phyloP scores from a whole-genome alignment of 768 basidiomycete genomes.

The Tulasnella sp. region DNA sequence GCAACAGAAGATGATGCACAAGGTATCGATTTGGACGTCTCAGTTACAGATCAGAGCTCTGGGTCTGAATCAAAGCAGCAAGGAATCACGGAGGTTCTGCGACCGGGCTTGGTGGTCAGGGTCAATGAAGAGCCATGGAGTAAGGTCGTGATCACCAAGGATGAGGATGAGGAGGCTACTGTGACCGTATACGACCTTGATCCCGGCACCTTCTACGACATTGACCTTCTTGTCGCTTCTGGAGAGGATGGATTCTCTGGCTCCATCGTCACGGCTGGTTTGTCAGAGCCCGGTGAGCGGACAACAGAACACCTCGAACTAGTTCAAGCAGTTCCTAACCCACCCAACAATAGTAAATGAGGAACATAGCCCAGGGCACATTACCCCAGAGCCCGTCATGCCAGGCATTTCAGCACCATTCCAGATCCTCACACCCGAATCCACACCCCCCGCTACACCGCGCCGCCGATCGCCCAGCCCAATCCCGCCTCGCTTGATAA shows the following conservation, averaged over 20 bases:
- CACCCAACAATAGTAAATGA: not conserved
- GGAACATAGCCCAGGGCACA: too few relatives aligned
- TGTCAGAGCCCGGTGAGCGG: not conserved
- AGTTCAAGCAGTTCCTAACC: too few relatives aligned
- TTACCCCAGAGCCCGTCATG: not conserved
- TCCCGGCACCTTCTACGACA: slow-evolving; percentile 83
- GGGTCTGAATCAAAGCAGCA: slow-evolving; percentile 8
- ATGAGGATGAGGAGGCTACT: slow-evolving; percentile 73
- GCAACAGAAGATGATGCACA: too few relatives aligned
- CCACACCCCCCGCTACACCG: slow-evolving; percentile 10
- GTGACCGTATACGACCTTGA: slow-evolving; percentile 84
- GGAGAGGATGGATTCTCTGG: slow-evolving; percentile 41
- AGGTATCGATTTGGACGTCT: slow-evolving; percentile 29
- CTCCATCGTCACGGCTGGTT: slow-evolving; percentile 4
- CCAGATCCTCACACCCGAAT: slow-evolving; percentile 15
- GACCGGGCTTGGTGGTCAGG: slow-evolving; percentile 64
- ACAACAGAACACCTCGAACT: too few relatives aligned
- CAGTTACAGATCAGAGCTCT: slow-evolving; percentile 18
- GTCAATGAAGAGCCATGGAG: slow-evolving; percentile 74
- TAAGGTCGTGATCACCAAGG: slow-evolving; percentile 67
- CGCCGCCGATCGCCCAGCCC: slow-evolving; percentile 17
- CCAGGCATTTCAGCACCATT: not conserved
- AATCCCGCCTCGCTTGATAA: slow-evolving; percentile 31
- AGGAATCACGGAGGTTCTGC: slow-evolving; percentile 50
- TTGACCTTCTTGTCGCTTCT: slow-evolving; percentile 67